Base-by-base conservation (phyloP, 305 asterid species). In the Caryopteris hybrid region DNA sequence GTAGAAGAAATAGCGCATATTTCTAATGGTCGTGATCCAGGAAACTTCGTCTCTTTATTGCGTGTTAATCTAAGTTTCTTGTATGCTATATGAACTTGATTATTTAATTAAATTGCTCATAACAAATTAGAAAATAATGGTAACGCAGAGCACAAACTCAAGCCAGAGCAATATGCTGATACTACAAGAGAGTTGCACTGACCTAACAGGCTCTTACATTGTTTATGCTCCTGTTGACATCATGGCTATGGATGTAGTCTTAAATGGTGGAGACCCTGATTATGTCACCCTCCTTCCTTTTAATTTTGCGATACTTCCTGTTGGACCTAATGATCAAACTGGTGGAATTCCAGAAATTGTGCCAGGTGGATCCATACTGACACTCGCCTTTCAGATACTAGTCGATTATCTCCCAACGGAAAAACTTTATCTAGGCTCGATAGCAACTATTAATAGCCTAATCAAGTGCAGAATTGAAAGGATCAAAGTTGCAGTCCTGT, bases 1-100 rank as follows among this genome's bases (percentile, higher is more conserved):
- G 98, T 86, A 68, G 97, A 93, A 87, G 97, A 93, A 81, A 93
- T 93, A 95, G 96, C 96, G 3, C 99, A 93, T 56, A 90, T 90
- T 43, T 96, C 99, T 18, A 93, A 90, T 61, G 99, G 99, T 42
- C 96, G 92, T 13, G 92, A 93, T 70, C 96, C 94, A 0, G 94
- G 96, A 4, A 92, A 92, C 36, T 75, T 93, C 0, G 98, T 92
- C 63, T 92, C 98, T 25, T 72, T 92, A 33, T 77, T 92, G 45
- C 92, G 97, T 8, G 97, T 92, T 36, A 90, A 85, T 16, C 97
- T 92, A 78, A 82, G 97, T 27, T 27, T 27, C 33, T 5, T 5
- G 2, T 27, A 2, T 27, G 5, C 2, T 5, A 27, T 27, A 2
- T 5, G 33, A 27, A 27, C 2, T 27, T 5, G 5, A 27, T 27